phyloP scores from a whole-genome alignment of 2,329 filamentous ascomycete genomes.

The Botryotinia convoluta region DNA sequence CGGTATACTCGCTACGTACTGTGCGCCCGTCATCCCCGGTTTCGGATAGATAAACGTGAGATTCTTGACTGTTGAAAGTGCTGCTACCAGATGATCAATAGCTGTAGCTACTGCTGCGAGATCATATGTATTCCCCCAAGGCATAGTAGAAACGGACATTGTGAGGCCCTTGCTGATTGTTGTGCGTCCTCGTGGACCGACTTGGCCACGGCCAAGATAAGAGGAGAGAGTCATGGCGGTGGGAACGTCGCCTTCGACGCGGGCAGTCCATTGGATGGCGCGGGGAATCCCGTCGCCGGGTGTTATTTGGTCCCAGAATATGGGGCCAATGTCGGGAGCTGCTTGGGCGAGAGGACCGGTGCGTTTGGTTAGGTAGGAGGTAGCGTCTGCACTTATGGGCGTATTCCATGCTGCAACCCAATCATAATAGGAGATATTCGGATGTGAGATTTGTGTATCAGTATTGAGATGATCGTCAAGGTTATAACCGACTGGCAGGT shows the following conservation, averaged over 20 bases:
- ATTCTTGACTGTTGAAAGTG: constrained; percentile 51
- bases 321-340: constrained; percentile 62
- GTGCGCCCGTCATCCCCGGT: constrained; percentile 50
- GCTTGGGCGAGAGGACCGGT: constrained; percentile 62
- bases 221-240: constrained; percentile 47
- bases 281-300: constrained; percentile 58
- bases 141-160: constrained; percentile 57
- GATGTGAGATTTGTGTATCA: constrained; percentile 50
- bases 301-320: constrained; percentile 59
- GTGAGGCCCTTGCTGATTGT: constrained; percentile 57
- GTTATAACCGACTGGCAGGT: constrained; percentile 58
- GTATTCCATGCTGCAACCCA: constrained; percentile 59
- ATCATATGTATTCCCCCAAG: constrained; percentile 53
- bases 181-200: constrained; percentile 56
- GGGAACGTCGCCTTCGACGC: constrained; percentile 50
- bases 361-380: constrained; percentile 49
- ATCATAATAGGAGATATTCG: constrained; percentile 58
- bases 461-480: constrained; percentile 60
- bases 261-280: constrained; percentile 64
- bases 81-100: constrained; percentile 57
- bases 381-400: constrained; percentile 45
- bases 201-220: constrained; percentile 63
- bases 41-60: constrained; percentile 58
- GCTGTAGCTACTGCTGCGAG: constrained; percentile 61
- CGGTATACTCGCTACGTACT: constrained; percentile 52